Base-by-base conservation (phyloP, 345 rosid genomes). In the Boechera divaricarpa region DNA sequence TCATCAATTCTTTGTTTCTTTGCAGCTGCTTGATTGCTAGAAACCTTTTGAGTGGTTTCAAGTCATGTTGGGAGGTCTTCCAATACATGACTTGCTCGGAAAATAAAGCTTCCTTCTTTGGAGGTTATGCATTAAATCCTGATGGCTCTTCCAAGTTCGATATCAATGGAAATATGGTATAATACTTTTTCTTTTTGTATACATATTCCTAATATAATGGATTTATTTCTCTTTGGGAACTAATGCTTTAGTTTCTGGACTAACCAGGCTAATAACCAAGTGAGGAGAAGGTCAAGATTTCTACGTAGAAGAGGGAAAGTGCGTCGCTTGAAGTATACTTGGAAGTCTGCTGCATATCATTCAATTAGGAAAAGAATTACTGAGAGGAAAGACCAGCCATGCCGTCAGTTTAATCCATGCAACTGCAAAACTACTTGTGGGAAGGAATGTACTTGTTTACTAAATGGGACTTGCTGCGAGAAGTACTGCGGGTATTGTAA, bases 291-390 rank as follows among this genome's bases (percentile, higher is more conserved):
- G 83, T 96, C 99, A 72, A 91, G 89, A 75, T 93, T 88, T 83
- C 80, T 96, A 75, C 96, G 98, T 57, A 84, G 99, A 79, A 90
- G 96, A 80, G 97, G 97, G 49, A 93, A 80, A 85, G 98, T 96
- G 72, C 99, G 99, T 59, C 91, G 99, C 47, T 82, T 96, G 83
- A 96, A 96, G 84, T 96, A 96, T 80, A 93, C 99, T 31, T 96
- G 99, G 99, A 96, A 96, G 79, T 93, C 98, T 77, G 92, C 98
- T 77, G 99, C 98, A 28, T 95, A 92, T 78, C 99, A 95, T 81
- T 95, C 99, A 31, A 89, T 95, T 60, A 83, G 99, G 88, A 95
- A 95, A 82, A 82, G 91, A 61, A 89, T 84, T 67, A 91, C 90
- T 42, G 99, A 95, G 66, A 91, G 87, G 79, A 95, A 95, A 87